Percentiles rank a stretch among this genome's conserved stretches.
Evolutionary conservation across 345 rosid species (phyloP).

Genomic region (Salix viminalis): DNA sequence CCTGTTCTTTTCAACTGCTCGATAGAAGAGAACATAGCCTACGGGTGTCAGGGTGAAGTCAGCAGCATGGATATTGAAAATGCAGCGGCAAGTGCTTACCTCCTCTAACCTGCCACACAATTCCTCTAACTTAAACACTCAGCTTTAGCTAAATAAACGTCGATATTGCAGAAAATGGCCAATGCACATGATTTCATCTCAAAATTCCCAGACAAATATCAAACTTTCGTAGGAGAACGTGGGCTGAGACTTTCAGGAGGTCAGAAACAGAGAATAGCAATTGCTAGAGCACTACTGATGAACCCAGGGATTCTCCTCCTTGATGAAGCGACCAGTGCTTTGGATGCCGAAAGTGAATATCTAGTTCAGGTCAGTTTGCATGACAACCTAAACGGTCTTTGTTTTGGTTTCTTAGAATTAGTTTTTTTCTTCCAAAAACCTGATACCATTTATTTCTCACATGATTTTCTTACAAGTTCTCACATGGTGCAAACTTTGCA

Average conservation of each 20-base stretch:
- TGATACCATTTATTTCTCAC: not conserved
- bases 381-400: not conserved
- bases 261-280: conserved; percentile 87
- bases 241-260: conserved; percentile 94
- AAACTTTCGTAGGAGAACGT: conserved; percentile 81
- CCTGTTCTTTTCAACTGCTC: conserved; percentile 73
- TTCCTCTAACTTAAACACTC: not conserved
- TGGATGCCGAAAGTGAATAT: conserved; percentile 92
- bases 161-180: conserved; percentile 78
- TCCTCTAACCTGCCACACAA: not conserved
- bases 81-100: conserved; percentile 54
- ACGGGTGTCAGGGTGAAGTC: conserved; percentile 64
- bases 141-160: not conserved
- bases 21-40: conserved; percentile 55
- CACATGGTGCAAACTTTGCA: conserved; percentile 21
- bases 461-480: not conserved
- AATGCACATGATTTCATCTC: conserved; percentile 87
- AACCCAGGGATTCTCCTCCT: conserved; percentile 75
- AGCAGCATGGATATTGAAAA: conserved; percentile 50
- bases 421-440: not conserved
- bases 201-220: conserved; percentile 70
- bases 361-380: conserved; percentile 69
- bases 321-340: conserved; percentile 97
- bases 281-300: conserved; percentile 86
- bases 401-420: not conserved